phyloP scores from a whole-genome alignment of 2,329 filamentous ascomycete genomes.

The Catunica adiposa region DNA sequence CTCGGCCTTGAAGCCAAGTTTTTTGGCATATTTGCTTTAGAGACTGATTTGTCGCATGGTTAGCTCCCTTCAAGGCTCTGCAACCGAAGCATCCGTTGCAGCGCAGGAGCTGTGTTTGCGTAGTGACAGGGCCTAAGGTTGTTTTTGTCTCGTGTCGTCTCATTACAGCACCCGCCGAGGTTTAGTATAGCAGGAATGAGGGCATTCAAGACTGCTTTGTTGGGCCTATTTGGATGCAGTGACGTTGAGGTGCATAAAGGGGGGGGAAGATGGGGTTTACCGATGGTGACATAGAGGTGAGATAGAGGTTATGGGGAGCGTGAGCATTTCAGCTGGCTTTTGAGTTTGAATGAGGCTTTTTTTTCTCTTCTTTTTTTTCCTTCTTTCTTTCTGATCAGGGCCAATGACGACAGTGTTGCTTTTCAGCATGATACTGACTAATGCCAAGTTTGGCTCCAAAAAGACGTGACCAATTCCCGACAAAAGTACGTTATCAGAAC shows the following conservation, averaged over 20 bases:
- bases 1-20: slow-evolving; percentile 9
- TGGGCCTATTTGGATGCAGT: background rate
- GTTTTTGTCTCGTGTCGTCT: background rate
- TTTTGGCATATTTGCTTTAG: background rate
- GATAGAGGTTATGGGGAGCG: background rate
- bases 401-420: background rate
- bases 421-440: background rate
- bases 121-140: background rate
- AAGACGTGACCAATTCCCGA: too few species aligned
- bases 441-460: background rate
- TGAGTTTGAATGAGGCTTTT: background rate
- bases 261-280: background rate
- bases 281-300: too few species aligned
- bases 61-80: background rate
- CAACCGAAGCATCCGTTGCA: slow-evolving; percentile 3
- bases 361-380: background rate
- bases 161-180: background rate
- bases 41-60: background rate
- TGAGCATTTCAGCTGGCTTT: background rate
- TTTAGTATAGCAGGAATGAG: background rate
- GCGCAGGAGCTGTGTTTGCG: background rate
- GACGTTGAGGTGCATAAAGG: background rate
- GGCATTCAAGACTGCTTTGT: background rate
- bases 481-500: background rate
- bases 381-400: too few species aligned